Base-by-base conservation (phyloP, 805 yeast genomes). In the Wickerhamiella cacticola region DNA sequence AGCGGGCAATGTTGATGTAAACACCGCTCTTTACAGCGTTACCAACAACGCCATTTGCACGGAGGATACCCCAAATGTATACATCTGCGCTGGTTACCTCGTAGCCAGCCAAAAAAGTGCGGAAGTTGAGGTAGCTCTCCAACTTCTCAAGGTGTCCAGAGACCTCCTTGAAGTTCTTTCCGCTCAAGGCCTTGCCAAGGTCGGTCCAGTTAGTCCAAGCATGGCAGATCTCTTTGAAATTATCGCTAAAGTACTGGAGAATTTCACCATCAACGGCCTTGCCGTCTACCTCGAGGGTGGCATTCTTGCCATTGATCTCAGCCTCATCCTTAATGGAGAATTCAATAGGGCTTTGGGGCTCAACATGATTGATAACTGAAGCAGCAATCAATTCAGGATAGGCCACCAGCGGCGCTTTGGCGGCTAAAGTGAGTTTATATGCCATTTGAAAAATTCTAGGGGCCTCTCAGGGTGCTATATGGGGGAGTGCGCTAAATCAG, bases 11-110 rank as follows among this genome's bases (percentile, higher is more conserved):
- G 67, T 89, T 89, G 63, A 79, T 72, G 70, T 82, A 86, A 31
- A 80, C 82, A 46, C 80, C 84, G 67, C 78, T 82, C 70, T 86
- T 88, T 66, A 87, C 75, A 54, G 85, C 81, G 15, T 95, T 83
- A 21, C 92, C 95, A 72, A 88, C 84, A 63, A 89, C 80, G 48
- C 94, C 86, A 64, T 92, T 89, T 53, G 95, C 84, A 68, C 96
- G 79, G 56, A 89, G 71, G 43, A 82, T 84, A 65, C 96, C 96
- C 96, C 96, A 89, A 18, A 82, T 72, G 13, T 89, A 83, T 52
- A 86, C 71, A 66, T 89, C 98, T 46, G 94, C 92, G 39, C 79
- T 64, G 12, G 94, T 69, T 53, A 74, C 68, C n/a, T 69, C 55
- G 66, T 78, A 73, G 34, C 92, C 95, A 48, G 75, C 66, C 48